Evolutionary conservation across 2,329 filamentous ascomycete genomes (phyloP).

Genomic region (Chrysosphaeria jannelii): DNA sequence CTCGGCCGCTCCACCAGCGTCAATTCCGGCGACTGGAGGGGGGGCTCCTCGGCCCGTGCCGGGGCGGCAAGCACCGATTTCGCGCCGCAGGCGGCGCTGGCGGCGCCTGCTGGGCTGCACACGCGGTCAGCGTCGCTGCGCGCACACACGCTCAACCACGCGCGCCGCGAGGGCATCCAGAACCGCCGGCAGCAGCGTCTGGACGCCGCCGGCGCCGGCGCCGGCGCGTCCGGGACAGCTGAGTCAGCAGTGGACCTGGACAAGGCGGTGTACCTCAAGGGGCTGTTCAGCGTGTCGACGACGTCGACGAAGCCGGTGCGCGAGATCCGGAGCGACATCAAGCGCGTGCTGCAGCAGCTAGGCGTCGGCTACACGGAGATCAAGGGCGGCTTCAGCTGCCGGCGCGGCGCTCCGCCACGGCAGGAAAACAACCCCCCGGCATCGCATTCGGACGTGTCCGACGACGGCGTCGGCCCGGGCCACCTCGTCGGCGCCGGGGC

Average conservation of each 20-base stretch:
- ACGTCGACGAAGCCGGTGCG: slow-evolving; percentile 75
- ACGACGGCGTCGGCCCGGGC: slow-evolving; percentile 55
- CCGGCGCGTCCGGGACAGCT: slow-evolving; percentile 27
- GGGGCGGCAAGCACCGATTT: too few species aligned
- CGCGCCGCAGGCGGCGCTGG: too few species aligned
- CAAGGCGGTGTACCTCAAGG: slow-evolving; percentile 87
- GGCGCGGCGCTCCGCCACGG: slow-evolving; percentile 22
- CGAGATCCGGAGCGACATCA: slow-evolving; percentile 69
- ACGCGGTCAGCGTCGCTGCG: slow-evolving; percentile 33
- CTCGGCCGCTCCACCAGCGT: slow-evolving; percentile 75
- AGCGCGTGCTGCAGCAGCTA: slow-evolving; percentile 60
- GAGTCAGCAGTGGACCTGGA: slow-evolving; percentile 45
- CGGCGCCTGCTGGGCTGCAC: slow-evolving; percentile 12
- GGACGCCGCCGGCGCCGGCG: slow-evolving; percentile 28
- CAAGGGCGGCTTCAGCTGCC: slow-evolving; percentile 73
- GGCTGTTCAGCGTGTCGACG: slow-evolving; percentile 86
- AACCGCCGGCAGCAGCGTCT: slow-evolving; percentile 46
- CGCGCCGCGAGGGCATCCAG: slow-evolving; percentile 74
- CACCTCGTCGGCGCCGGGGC: too few species aligned
- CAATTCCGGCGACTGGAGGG: slow-evolving; percentile 45
- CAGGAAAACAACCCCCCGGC: slow-evolving; percentile 24
- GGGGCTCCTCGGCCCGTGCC: too few species aligned
- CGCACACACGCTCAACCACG: slow-evolving; percentile 70
- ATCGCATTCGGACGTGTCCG: slow-evolving; percentile 63
- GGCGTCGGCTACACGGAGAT: slow-evolving; percentile 83